Evolutionary conservation across 2,329 filamentous ascomycete species (phyloP), one percentile per base, ranked within the genome.

Genomic region (Neonectria hederae): DNA sequence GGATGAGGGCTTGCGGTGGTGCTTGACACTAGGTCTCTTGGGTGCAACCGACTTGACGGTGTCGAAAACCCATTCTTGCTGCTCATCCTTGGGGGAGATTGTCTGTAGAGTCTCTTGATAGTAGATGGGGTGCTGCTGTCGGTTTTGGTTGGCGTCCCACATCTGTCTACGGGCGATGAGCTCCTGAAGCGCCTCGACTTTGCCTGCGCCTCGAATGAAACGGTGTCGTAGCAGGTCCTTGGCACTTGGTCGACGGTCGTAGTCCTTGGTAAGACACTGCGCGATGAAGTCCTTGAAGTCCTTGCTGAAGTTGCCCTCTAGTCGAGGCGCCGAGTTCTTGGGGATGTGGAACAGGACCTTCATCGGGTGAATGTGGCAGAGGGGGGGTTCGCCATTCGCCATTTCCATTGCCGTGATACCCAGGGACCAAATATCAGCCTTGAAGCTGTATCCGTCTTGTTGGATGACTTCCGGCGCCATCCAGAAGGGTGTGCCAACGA

Each of bases 401-500:
- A 97, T 86, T 77, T 97, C 94, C 79, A 97, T 93, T 13, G 94
- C 94, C 0, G 93, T 97, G 73, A 97, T 97, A 8, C 94, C 94
- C 48, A 97, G 81, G 0, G 93, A 97, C 94, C 94, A 97, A 62
- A 97, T 94, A 75, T 97, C 94, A 6, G 94, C 94, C 79, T 96
- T 96, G 82, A 93, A 96, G 77, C 95, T 93, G 67, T 89, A 89
- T 17, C 87, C 87, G 68, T 92, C 89, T 79, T 97, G 93, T 77
- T 97, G 91, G 70, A 97, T 97, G 38, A 97, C 94, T 76, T 97
- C 94, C 1, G 94, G 94, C 1, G 94, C 94, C 94, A 97, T 97
- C 94, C 94, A 97, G 76, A 97, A 97, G 0, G 96, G 96, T 0
- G 95, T 98, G 21, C 96, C 96, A 21, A 99, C 96, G 75, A 99